phyloP scores from a whole-genome alignment of 1,139 yeast species.

The Kodamaea sp. region DNA sequence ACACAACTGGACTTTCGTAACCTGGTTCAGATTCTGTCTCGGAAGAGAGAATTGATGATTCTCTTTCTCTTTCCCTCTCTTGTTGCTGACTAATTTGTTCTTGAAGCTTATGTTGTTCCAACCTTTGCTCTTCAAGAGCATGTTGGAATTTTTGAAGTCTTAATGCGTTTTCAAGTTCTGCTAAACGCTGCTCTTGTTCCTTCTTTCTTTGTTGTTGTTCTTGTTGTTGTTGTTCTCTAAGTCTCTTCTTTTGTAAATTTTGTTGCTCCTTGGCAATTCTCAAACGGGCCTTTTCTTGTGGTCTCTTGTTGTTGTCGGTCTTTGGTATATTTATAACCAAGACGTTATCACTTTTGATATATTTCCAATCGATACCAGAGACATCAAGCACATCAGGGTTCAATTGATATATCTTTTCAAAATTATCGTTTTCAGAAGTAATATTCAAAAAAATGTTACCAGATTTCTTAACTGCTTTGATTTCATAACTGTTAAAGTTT shows the following conservation, averaged over 20 bases:
- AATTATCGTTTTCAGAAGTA: constrained; percentile 30
- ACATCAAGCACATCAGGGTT: constrained; percentile 33
- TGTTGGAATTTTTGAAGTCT: neutral
- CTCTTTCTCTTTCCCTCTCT: neutral
- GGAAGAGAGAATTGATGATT: neutral
- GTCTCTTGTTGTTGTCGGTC: constrained; percentile 3
- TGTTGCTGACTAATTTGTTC: neutral
- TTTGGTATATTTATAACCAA: constrained; percentile 44
- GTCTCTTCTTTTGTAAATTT: constrained; percentile 2
- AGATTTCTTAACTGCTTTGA: constrained; percentile 27
- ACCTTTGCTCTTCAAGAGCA: neutral
- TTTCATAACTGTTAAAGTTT: constrained; percentile 37
- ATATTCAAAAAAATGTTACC: constrained; percentile 7
- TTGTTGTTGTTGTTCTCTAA: constrained; percentile 2
- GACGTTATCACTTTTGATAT: constrained; percentile 28
- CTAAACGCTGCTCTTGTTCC: neutral
- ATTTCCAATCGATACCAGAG: constrained; percentile 36
- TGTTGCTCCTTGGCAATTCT: neutral
- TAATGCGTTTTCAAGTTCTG: neutral
- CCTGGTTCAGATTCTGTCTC: constrained; percentile 2
- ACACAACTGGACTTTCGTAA: neutral
- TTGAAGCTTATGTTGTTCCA: neutral
- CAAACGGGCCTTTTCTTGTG: neutral
- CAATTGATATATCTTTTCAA: constrained; percentile 33
- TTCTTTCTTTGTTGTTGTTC: constrained; percentile 1